A percentile compares a stretch with the other conserved stretches of the same genome.
phyloP scores from a whole-genome alignment of 441 rosid species.

The Pelargonium citronellum region DNA sequence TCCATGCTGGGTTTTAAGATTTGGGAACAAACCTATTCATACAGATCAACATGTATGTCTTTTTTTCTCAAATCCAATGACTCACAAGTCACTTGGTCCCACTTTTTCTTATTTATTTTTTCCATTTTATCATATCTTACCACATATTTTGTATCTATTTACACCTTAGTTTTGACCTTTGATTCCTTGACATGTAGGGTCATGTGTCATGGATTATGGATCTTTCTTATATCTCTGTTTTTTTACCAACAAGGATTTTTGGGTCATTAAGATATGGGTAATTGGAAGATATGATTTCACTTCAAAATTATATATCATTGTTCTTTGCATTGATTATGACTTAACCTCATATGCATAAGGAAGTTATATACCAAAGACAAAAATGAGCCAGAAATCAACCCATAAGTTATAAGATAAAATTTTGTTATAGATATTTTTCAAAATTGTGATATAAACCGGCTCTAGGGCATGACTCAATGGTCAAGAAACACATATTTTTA shows the following conservation, averaged over 20 bases:
- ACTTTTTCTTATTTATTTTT: not conserved
- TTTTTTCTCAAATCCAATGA: conserved; percentile 4
- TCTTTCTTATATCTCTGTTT: not conserved
- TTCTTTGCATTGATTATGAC: too few species aligned
- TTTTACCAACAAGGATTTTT: not conserved
- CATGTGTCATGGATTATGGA: conserved; percentile 1
- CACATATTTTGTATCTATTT: not conserved
- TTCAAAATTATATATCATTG: too few species aligned
- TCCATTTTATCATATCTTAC: not conserved
- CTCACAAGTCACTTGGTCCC: conserved; percentile 7
- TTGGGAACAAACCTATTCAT: conserved; percentile 3
- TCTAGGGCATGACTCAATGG: too few species aligned
- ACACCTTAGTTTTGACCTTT: not conserved
- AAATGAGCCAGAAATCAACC: too few species aligned
- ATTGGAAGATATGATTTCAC: not conserved
- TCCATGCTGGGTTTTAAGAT: conserved; percentile 9
- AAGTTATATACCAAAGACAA: too few species aligned
- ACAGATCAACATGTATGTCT: conserved; percentile 2
- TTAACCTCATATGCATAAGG: too few species aligned
- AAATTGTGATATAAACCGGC: too few species aligned
- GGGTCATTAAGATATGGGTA: too few species aligned
- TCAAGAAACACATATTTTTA: too few species aligned
- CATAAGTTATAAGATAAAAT: too few species aligned
- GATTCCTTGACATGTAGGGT: conserved; percentile 10
- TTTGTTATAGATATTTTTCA: too few species aligned